phyloP scores from a whole-genome alignment of 192 early-diverging fungal genomes.

The Pilobolus umbonatus region DNA sequence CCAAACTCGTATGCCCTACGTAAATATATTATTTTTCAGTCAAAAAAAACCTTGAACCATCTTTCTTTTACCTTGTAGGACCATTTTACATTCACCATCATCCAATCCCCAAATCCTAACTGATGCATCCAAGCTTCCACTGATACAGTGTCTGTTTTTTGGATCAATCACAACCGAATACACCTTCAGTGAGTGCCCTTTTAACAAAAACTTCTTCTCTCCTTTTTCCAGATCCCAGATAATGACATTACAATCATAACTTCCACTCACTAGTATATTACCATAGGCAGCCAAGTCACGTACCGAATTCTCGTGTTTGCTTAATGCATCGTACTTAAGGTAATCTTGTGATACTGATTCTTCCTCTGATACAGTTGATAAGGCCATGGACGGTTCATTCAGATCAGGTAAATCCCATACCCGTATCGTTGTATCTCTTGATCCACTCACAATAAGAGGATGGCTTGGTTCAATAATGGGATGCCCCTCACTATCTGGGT shows the following conservation, averaged over 20 bases:
- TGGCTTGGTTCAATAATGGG: conserved; percentile 54
- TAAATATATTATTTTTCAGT: conserved; percentile 61
- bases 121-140: conserved; percentile 90
- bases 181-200: conserved; percentile 91
- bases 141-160: conserved; percentile 78
- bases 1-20: conserved; percentile 88
- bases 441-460: conserved; percentile 91
- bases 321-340: conserved; percentile 64
- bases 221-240: conserved; percentile 86
- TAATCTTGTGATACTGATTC: conserved; percentile 63
- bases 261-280: conserved; percentile 83
- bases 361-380: not conserved
- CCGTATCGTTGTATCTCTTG: conserved; percentile 83
- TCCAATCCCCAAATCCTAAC: conserved; percentile 90
- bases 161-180: conserved; percentile 87
- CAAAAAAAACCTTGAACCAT: conserved; percentile 63
- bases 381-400: conserved; percentile 2
- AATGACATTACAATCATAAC: conserved; percentile 85
- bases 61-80: conserved; percentile 90
- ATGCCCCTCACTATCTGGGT: conserved; percentile 36
- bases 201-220: conserved; percentile 54
- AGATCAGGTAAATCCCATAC: conserved; percentile 82
- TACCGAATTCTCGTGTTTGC: conserved; percentile 83
- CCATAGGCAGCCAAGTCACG: conserved; percentile 87
- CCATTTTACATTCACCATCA: conserved; percentile 71